Percentiles rank a stretch among this genome's conserved stretches.
These are phyloP conservation scores for Mycena filopes DNA, from an alignment of 768 basidiomycete species.

Conservation along the genomic window DNA sequence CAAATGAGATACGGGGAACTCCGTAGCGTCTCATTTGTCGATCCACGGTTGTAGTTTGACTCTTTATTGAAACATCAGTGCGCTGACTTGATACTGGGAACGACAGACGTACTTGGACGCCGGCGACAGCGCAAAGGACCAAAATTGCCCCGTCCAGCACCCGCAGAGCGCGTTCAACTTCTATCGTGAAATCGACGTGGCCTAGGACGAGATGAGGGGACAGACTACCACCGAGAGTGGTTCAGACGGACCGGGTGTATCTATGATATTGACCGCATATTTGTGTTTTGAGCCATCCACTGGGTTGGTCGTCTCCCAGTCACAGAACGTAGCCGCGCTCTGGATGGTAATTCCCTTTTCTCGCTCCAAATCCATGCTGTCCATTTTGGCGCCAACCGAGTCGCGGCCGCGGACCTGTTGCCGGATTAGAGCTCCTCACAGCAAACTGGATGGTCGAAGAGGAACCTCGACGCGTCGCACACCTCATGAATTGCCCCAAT, in stretches of 20 bases:
- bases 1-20: constrained; percentile 94
- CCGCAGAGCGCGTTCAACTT: constrained; percentile 95
- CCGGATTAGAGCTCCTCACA: constrained; percentile 16
- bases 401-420: constrained; percentile 90
- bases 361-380: constrained; percentile 98
- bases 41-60: constrained; percentile 99
- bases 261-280: constrained; percentile 97
- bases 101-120: constrained; percentile 77
- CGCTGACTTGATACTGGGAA: not conserved
- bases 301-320: constrained; percentile 85
- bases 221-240: no score
- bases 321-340: constrained; percentile 97
- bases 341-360: constrained; percentile 99
- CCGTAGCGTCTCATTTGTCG: constrained; percentile 98
- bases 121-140: constrained; percentile 96
- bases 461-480: constrained; percentile 44
- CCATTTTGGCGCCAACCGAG: constrained; percentile 99
- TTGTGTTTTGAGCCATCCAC: constrained; percentile 73
- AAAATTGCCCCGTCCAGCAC: constrained; percentile 97
- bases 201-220: constrained; percentile 56
- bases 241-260: constrained; percentile 78
- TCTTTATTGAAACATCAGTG: constrained; percentile 55
- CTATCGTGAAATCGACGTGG: constrained; percentile 99
- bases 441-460: constrained; percentile 5
- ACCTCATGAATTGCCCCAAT: constrained; percentile 98